These are phyloP conservation scores for Inonotus obliquus DNA, from an alignment of 1,284 basidiomycete species.

Conservation along the genomic window DNA sequence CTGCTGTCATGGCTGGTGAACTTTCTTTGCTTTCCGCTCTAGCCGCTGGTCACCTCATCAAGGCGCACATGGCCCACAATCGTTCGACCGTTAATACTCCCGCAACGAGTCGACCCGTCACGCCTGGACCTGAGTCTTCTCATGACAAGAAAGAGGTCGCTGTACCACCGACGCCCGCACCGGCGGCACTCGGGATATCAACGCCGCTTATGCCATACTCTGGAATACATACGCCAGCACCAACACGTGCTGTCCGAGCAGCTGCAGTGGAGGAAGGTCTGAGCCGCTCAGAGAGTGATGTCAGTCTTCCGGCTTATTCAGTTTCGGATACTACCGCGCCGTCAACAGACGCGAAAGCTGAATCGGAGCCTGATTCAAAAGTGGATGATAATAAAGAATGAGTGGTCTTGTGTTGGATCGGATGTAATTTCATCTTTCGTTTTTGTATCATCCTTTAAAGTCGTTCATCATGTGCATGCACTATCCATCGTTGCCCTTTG, in stretches of 20 bases:
- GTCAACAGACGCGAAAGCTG: background rate
- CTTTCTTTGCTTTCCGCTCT: slow-evolving; percentile 85
- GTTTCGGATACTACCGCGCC: background rate
- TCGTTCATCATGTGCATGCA: background rate
- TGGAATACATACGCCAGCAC: slow-evolving; percentile 17
- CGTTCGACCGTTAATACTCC: slow-evolving; percentile 68
- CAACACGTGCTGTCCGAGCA: slow-evolving; percentile 5
- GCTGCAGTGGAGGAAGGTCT: background rate
- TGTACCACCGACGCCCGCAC: slow-evolving; percentile 7
- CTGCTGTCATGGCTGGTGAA: slow-evolving; percentile 94
- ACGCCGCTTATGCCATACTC: slow-evolving; percentile 15
- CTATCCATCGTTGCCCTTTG: background rate
- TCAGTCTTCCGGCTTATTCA: slow-evolving; percentile 15
- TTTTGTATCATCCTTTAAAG: background rate
- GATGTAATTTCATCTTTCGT: background rate
- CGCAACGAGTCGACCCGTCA: slow-evolving; percentile 56
- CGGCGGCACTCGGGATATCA: slow-evolving; percentile 6
- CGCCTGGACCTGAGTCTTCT: slow-evolving; percentile 39
- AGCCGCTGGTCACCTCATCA: slow-evolving; percentile 87
- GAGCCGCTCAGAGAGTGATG: slow-evolving; percentile 12
- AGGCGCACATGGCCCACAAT: slow-evolving; percentile 87
- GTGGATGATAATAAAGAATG: background rate
- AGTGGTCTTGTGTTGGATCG: background rate
- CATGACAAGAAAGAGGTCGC: background rate
- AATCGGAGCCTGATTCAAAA: background rate